Conservation (phyloP, 768 basidiomycete species). For the Sarcomyxa edulis region DNA sequence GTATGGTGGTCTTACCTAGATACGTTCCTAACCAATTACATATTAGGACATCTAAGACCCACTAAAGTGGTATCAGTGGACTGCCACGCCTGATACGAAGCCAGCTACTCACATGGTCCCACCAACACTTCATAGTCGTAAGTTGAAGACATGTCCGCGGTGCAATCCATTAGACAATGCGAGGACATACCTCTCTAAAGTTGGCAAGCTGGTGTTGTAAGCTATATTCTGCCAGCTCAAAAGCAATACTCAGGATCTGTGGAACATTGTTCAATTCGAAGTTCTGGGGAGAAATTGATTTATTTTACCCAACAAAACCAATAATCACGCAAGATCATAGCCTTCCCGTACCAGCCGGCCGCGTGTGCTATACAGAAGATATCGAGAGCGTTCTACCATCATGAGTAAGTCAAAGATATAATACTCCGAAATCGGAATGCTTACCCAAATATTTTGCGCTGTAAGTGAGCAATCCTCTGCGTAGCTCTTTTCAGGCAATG, state of each 20-base stretch:
- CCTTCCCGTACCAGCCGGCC: conserved; percentile 89
- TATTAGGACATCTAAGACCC: conserved; percentile 80
- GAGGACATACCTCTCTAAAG: conserved; percentile 68
- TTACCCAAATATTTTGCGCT: conserved; percentile 60
- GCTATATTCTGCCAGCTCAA: conserved; percentile 86
- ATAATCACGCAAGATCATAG: conserved; percentile 84
- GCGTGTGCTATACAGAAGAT: conserved; percentile 85
- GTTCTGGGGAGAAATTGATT: conserved; percentile 5
- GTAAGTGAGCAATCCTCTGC: conserved; percentile 76
- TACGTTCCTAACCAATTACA: conserved; percentile 90
- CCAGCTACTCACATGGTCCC: conserved; percentile 71
- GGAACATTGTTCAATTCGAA: conserved; percentile 11
- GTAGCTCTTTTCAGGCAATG: conserved; percentile 81
- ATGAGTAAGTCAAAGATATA: conserved; percentile 3
- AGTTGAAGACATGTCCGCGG: conserved; percentile 13
- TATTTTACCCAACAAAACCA: conserved; percentile 86
- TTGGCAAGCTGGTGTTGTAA: conserved; percentile 85
- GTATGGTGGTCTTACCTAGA: conserved; percentile 42
- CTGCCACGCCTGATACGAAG: conserved; percentile 5
- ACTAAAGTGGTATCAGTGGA: conserved; percentile 37
- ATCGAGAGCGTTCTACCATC: conserved; percentile 65
- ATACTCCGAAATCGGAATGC: conserved; percentile 15
- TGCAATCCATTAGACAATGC: conserved; percentile 6
- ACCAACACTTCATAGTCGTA: conserved; percentile 82
- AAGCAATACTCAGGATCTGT: conserved; percentile 82